These are phyloP conservation scores for Discostella stelligera DNA, from an alignment of 352 stramenopile genomes.

Conservation along the genomic window DNA sequence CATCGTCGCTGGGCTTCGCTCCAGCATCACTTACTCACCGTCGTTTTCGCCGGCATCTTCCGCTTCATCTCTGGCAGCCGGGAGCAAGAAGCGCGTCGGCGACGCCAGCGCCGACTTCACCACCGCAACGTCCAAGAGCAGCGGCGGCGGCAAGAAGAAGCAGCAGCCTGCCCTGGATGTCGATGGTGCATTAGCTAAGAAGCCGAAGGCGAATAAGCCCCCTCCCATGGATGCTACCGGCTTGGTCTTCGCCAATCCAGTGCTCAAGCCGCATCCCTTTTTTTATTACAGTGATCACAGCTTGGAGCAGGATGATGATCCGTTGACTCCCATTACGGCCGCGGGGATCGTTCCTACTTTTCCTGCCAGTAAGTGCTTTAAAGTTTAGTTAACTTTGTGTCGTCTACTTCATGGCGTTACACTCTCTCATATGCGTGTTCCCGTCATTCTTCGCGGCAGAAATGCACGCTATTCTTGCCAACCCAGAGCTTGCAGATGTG, in stretches of 20 bases:
- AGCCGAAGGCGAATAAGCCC: constrained; percentile 7
- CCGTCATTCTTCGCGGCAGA: constrained; percentile 16
- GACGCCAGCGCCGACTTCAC: not conserved
- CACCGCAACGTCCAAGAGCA: not conserved
- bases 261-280: constrained; percentile 42
- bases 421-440: no score
- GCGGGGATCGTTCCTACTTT: constrained; percentile 54
- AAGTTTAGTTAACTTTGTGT: not conserved
- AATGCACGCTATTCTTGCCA: constrained; percentile 71
- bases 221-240: constrained; percentile 27
- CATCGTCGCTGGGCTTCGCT: constrained; percentile 24
- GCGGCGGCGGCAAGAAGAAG: constrained; percentile 6
- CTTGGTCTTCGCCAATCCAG: constrained; percentile 22
- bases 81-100: constrained; percentile 3
- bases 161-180: not conserved
- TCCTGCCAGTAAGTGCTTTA: constrained; percentile 32
- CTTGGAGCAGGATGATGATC: constrained; percentile 44
- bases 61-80: not conserved
- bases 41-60: not conserved
- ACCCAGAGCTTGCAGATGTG: constrained; percentile 56
- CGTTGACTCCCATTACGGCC: constrained; percentile 41
- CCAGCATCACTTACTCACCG: not conserved
- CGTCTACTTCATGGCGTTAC: not conserved
- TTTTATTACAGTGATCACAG: constrained; percentile 53
- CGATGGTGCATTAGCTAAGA: not conserved